Evolutionary conservation across 805 yeast genomes (phyloP), one percentile per base, ranked within the genome.

Genomic region (Henningerozyma blattae): DNA sequence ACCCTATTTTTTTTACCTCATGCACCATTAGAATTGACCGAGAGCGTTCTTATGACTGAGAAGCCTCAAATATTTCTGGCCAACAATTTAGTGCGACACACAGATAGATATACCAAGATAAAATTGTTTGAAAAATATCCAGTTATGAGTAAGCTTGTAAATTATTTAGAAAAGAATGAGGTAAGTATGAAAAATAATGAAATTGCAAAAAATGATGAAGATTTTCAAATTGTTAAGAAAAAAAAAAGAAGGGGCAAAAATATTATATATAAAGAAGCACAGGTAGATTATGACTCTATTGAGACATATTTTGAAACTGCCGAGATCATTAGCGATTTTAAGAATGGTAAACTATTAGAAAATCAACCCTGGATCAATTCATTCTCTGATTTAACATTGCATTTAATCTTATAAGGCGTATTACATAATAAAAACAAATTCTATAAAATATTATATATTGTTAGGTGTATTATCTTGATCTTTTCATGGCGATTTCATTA

Each of bases 1-100:
- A 58, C 65, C 0, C 53, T 82, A 2, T 78, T 61, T 50, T 81
- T 72, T 46, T 61, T 82, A 31, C 93, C 93, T 0, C 94, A 82
- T 57, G 89, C 87, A 0, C 83, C 85, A 1, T 53, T 77, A 27
- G 61, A 52, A 14, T 45, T 75, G 14, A 69, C 77, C 1, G 66
- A 72, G 27, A n/a, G 18, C 1, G 40, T 74, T 1, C 33, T 73
- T 10, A 28, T 28, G 2, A 24, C 29, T 0, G 50, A 57, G 16
- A 18, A 47, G 22, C 73, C 78, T 2, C 34, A 28, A n/a, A 46
- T 54, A 24, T 40, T 70, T 29, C 50, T 76, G 15, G 75, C 74
- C 5, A 76, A 76, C 44, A 64, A 75, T 45, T 38, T 73, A 3
- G 46, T 65, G 0, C 61, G 62, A 5, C 79, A 75, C 41, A 72